phyloP scores from a whole-genome alignment of 176 grass and related monocot genomes.

The Eremochloa ophiuroides region DNA sequence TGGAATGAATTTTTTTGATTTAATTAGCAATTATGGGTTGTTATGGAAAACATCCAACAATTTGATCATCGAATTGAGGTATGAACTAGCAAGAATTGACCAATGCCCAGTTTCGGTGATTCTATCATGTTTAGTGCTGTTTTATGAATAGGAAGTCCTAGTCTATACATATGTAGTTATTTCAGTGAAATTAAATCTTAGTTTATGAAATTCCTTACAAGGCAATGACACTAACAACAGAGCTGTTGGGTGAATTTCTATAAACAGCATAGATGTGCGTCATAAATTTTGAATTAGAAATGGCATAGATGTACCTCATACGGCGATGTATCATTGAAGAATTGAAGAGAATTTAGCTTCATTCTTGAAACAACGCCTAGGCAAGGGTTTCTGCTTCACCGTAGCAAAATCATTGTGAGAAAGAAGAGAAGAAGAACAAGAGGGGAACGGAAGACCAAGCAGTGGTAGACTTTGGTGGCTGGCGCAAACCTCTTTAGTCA shows the following conservation, averaged over 20 bases:
- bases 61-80: conserved; percentile 13
- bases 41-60: background rate
- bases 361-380: background rate
- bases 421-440: background rate
- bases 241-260: conserved; percentile 1
- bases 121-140: background rate
- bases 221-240: background rate
- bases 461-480: background rate
- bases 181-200: background rate
- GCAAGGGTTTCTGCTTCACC: background rate
- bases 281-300: background rate
- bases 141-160: background rate
- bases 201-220: conserved; percentile 1
- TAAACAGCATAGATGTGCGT: background rate
- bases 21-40: background rate
- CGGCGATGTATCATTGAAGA: background rate
- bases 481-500: background rate
- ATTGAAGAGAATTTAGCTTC: background rate
- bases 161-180: background rate
- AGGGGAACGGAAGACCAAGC: background rate
- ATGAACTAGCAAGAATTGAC: background rate
- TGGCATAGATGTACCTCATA: background rate
- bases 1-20: background rate
- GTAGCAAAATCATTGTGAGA: background rate
- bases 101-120: background rate